Conservation (phyloP, 2,329 filamentous ascomycete genomes). For the Fusarium oxysporum region DNA sequence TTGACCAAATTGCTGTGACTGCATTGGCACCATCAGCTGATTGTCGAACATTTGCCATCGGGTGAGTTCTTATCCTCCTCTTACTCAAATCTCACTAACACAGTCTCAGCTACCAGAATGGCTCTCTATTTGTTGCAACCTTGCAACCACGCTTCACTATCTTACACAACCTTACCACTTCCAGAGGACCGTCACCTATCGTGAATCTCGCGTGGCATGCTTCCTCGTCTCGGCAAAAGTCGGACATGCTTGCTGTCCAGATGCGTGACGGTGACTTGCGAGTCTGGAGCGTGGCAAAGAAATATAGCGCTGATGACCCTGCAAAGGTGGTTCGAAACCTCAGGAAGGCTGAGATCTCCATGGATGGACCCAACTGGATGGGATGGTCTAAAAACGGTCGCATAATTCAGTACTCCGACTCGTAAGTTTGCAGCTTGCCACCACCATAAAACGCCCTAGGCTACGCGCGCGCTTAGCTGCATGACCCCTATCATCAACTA, state of each 20-base stretch:
- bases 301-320: conserved; percentile 74
- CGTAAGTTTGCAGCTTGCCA: conserved; percentile 68
- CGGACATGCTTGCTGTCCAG: conserved; percentile 96
- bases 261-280: conserved; percentile 90
- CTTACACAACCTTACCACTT: conserved; percentile 89
- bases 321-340: conserved; percentile 91
- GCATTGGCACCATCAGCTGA: conserved; percentile 89
- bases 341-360: conserved; percentile 79
- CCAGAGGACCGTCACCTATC: conserved; percentile 85
- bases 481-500: conserved; percentile 47
- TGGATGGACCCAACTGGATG: conserved; percentile 90
- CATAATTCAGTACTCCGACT: conserved; percentile 91
- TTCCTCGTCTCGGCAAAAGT: conserved; percentile 94
- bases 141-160: conserved; percentile 94
- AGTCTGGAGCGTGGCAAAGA: conserved; percentile 96
- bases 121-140: conserved; percentile 89
- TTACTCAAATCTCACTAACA: conserved; percentile 21
- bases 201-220: conserved; percentile 94
- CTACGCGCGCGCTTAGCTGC: conserved; percentile 62
- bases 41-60: conserved; percentile 95
- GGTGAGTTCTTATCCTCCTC: conserved; percentile 65
- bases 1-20: conserved; percentile 93
- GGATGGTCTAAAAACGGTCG: conserved; percentile 98
- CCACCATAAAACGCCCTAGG: conserved; percentile 41
- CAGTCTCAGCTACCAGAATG: conserved; percentile 85